Evolutionary conservation across 345 rosid species (phyloP), one percentile per base, ranked within the genome.

Genomic region (Jatropha curcas): DNA sequence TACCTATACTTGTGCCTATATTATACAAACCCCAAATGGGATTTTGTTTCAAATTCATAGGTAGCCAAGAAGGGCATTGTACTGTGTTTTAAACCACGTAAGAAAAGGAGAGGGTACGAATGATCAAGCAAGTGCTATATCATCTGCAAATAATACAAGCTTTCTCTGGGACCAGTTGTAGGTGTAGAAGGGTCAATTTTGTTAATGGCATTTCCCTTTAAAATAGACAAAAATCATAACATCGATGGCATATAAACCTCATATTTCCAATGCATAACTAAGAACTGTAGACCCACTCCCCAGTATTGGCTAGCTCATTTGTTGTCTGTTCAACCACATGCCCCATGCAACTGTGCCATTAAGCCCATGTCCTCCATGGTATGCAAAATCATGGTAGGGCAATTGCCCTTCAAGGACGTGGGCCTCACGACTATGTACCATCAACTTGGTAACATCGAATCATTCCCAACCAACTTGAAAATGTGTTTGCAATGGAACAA

Each of bases 351-450:
- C 65, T 27, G n/a, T 70, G 55, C 27, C 73, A 70, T 58, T 43
- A 41, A 58, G 65, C 34, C 73, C 65, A 43, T 70, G 65, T 43
- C 65, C 65, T 55, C 65, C 35, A 41, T 5, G 34, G n/a, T 28
- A n/a, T 57, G 56, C n/a, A 20, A 57, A 30, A 41, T 46, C 41
- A 20, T 25, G 3, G 28, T 7, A 8, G 55, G 52, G 6, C 37
- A 5, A 58, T 14, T 53, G 60, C 53, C 64, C 55, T 48, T 34
- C 6, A 22, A 31, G 48, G 1, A 35, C 14, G 34, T 48, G 67
- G 34, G 59, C 16, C 75, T 62, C 31, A 22, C 17, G 12, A 24
- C 16, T 11, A 2, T 58, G 19, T 25, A 5, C 13, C 37, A 45
- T 20, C 41, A 71, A 22, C 35, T 41, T 31, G 2, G 39, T 48